These are phyloP conservation scores for Phaseolus lunatus DNA, from an alignment of 306 rosid genomes.

Conservation along the genomic window DNA sequence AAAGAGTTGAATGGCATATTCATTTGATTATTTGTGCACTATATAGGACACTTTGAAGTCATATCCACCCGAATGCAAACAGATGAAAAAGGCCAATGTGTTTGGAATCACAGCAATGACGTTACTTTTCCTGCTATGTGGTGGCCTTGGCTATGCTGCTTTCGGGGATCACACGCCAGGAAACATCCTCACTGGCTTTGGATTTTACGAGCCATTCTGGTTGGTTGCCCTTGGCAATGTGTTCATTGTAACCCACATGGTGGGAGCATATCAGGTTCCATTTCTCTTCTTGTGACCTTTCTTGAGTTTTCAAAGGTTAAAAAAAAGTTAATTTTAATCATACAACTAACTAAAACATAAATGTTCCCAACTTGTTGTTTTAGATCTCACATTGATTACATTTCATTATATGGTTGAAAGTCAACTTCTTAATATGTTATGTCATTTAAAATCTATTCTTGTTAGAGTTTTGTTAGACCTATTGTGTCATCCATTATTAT, in stretches of 20 bases:
- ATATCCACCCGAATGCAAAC: slow-evolving; percentile 61
- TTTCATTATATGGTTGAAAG: too few relatives aligned
- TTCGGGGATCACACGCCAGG: slow-evolving; percentile 68
- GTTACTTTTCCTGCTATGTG: slow-evolving; percentile 49
- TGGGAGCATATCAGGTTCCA: slow-evolving; percentile 70
- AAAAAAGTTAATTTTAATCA: not conserved
- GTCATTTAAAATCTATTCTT: too few relatives aligned
- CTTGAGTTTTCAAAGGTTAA: not conserved
- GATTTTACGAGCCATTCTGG: slow-evolving; percentile 64
- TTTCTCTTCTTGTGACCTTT: not conserved
- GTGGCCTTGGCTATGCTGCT: slow-evolving; percentile 72
- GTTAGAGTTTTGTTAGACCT: too few relatives aligned
- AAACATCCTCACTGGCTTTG: slow-evolving; percentile 74
- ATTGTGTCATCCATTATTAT: too few relatives aligned
- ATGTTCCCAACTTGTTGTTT: slow-evolving; percentile 52
- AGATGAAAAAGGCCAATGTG: slow-evolving; percentile 65
- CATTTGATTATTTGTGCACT: slow-evolving; percentile 7
- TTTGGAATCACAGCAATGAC: slow-evolving; percentile 59
- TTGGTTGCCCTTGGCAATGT: slow-evolving; percentile 61
- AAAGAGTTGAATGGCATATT: not conserved
- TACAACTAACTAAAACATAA: not conserved
- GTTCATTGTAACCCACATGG: slow-evolving; percentile 62
- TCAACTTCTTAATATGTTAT: too few relatives aligned
- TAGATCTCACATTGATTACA: too few relatives aligned
- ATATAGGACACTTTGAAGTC: slow-evolving; percentile 69